These are phyloP conservation scores for Phaseolus lunatus DNA, from an alignment of 306 rosid genomes.

Conservation along the genomic window DNA sequence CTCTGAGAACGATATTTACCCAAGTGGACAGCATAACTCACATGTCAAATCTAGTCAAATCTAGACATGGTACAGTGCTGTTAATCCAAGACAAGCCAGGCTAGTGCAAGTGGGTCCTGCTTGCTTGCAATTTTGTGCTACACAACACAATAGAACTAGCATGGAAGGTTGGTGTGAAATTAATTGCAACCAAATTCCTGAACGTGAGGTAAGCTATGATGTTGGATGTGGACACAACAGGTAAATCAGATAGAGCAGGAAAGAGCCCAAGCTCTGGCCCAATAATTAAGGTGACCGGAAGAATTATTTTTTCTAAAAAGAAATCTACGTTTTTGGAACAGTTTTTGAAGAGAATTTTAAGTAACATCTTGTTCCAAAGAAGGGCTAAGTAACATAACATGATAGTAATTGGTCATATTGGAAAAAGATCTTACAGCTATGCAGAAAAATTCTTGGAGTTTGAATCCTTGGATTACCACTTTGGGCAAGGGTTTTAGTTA, in stretches of 20 bases:
- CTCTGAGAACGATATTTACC: conserved; percentile 29
- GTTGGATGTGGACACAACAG: conserved; percentile 1
- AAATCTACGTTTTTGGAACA: neutral
- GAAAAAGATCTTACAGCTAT: neutral
- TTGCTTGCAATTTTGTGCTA: conserved; percentile 23
- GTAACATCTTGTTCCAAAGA: neutral
- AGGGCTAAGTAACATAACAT: neutral
- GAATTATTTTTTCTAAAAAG: neutral
- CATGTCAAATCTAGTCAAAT: conserved; percentile 38
- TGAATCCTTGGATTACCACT: neutral
- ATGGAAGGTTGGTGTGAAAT: conserved; percentile 39
- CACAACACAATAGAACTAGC: conserved; percentile 38
- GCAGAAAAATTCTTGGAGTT: neutral
- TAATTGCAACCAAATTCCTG: conserved; percentile 34
- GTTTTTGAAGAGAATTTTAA: neutral
- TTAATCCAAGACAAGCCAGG: conserved; percentile 17
- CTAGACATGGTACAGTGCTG: conserved; percentile 15
- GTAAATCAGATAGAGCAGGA: neutral
- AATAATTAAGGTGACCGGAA: neutral
- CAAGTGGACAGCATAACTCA: neutral
- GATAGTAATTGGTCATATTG: neutral
- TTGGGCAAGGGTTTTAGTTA: neutral
- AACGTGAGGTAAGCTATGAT: neutral
- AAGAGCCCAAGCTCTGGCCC: conserved; percentile 13
- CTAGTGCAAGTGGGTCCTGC: conserved; percentile 20